phyloP scores from a whole-genome alignment of 176 grass and related monocot genomes.

The Panicum miliaceum region DNA sequence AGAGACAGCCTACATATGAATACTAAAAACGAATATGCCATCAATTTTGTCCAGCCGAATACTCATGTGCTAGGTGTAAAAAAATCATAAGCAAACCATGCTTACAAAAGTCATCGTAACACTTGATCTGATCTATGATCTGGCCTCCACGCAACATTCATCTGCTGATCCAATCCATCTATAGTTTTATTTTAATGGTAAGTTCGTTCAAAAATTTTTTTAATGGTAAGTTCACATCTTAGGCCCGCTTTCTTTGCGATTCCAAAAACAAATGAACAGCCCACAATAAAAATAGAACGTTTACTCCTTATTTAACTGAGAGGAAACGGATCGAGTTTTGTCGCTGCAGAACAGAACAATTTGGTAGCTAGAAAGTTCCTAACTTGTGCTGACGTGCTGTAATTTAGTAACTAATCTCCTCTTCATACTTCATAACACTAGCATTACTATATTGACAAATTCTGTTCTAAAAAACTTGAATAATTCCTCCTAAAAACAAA shows the following conservation, averaged over 20 bases:
- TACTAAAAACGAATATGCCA: slow-evolving; percentile 26
- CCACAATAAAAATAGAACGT: background rate
- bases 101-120: slow-evolving; percentile 30
- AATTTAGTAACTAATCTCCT: slow-evolving; percentile 28
- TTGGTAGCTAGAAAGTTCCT: slow-evolving; percentile 21
- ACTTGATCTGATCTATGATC: slow-evolving; percentile 41
- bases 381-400: background rate
- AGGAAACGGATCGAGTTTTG: background rate
- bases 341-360: slow-evolving; percentile 17
- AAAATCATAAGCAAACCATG: slow-evolving; percentile 42
- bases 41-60: slow-evolving; percentile 27
- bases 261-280: slow-evolving; percentile 31
- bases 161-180: slow-evolving; percentile 2
- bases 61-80: slow-evolving; percentile 27
- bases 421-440: slow-evolving; percentile 29
- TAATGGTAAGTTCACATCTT: slow-evolving; percentile 45
- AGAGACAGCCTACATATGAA: slow-evolving; percentile 38
- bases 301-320: slow-evolving; percentile 16
- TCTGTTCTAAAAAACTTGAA: background rate
- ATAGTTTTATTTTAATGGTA: slow-evolving; percentile 32
- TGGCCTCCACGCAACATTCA: slow-evolving; percentile 27
- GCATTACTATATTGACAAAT: background rate
- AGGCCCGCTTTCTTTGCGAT: slow-evolving; percentile 20
- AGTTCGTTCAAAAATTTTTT: too few species aligned
- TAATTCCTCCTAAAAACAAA: background rate